These are phyloP conservation scores for Leccinellum albellum DNA, from an alignment of 768 basidiomycete genomes.

Conservation along the genomic window DNA sequence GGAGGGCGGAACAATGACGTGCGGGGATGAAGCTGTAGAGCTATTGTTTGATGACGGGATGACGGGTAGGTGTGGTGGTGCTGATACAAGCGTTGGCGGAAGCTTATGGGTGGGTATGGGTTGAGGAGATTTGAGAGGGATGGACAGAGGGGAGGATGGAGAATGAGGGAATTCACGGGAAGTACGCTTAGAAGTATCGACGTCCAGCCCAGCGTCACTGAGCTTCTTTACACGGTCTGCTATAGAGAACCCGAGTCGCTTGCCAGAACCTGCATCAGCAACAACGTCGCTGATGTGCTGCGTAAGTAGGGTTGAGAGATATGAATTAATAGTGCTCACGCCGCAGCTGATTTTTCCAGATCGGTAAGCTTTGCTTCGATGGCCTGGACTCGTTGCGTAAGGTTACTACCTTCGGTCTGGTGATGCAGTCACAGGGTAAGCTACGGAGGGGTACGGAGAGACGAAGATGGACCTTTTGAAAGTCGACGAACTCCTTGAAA, in stretches of 20 bases:
- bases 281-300: slow-evolving; percentile 10
- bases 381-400: slow-evolving; percentile 38
- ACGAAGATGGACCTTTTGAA: slow-evolving; percentile 53
- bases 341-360: slow-evolving; percentile 38
- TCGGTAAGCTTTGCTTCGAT: slow-evolving; percentile 46
- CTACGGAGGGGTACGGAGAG: slow-evolving; percentile 1
- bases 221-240: slow-evolving; percentile 78
- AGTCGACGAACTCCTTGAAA: slow-evolving; percentile 60
- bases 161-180: slow-evolving; percentile 49
- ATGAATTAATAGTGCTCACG: slow-evolving; percentile 21
- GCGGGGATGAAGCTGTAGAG: slow-evolving; percentile 45
- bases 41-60: slow-evolving; percentile 25
- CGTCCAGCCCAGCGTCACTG: slow-evolving; percentile 65
- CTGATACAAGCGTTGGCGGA: slow-evolving; percentile 34
- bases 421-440: slow-evolving; percentile 15
- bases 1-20: slow-evolving; percentile 65
- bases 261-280: slow-evolving; percentile 34
- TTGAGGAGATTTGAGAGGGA: slow-evolving; percentile 30
- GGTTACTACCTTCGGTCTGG: slow-evolving; percentile 38
- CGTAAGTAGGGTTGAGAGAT: slow-evolving; percentile 10
- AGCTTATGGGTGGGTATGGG: slow-evolving; percentile 37
- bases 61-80: slow-evolving; percentile 21
- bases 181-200: slow-evolving; percentile 53
- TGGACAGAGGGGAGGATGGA: slow-evolving; percentile 28
- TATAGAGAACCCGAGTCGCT: slow-evolving; percentile 61